Conservation (phyloP, 2,329 filamentous ascomycete species). For the Aspergillus floridensis region DNA sequence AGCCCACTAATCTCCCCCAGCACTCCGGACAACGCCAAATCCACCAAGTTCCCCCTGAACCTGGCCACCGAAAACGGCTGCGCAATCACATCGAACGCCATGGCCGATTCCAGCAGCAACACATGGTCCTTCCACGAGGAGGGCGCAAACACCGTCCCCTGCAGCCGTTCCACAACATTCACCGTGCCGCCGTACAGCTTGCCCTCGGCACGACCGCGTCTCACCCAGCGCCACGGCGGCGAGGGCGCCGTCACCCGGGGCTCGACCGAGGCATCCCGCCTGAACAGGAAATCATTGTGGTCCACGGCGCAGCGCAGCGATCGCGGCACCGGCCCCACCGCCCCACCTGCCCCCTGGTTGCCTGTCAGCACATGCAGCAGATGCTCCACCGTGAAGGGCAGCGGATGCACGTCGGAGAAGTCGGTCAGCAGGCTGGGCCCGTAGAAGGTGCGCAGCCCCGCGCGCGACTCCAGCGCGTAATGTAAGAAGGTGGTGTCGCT, state of each 20-base stretch:
- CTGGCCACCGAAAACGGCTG: neutral
- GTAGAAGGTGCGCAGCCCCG: slow-evolving; percentile 23
- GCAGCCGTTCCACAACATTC: neutral
- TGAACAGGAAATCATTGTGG: neutral
- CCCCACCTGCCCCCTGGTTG: too few species aligned
- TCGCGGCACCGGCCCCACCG: neutral
- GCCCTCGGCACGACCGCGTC: slow-evolving; percentile 20
- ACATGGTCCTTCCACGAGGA: slow-evolving; percentile 5
- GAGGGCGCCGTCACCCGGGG: neutral
- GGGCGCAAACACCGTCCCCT: slow-evolving; percentile 29
- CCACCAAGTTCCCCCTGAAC: slow-evolving; percentile 30
- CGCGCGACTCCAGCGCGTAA: slow-evolving; percentile 3
- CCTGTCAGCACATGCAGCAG: neutral
- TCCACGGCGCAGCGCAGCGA: neutral
- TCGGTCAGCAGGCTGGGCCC: slow-evolving; percentile 26
- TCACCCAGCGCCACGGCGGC: neutral
- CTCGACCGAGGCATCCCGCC: neutral
- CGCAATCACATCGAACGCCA: neutral
- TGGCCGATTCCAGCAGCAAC: slow-evolving; percentile 41
- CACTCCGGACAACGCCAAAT: slow-evolving; percentile 43
- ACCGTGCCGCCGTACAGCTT: slow-evolving; percentile 38
- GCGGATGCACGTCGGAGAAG: slow-evolving; percentile 19
- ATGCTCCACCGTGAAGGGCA: slow-evolving; percentile 12
- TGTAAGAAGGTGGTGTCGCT: slow-evolving; percentile 32
- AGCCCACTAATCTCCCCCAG: slow-evolving; percentile 44